These are phyloP conservation scores for Aegilops sharonensis DNA, from an alignment of 176 grass and related monocot genomes.

Conservation along the genomic window DNA sequence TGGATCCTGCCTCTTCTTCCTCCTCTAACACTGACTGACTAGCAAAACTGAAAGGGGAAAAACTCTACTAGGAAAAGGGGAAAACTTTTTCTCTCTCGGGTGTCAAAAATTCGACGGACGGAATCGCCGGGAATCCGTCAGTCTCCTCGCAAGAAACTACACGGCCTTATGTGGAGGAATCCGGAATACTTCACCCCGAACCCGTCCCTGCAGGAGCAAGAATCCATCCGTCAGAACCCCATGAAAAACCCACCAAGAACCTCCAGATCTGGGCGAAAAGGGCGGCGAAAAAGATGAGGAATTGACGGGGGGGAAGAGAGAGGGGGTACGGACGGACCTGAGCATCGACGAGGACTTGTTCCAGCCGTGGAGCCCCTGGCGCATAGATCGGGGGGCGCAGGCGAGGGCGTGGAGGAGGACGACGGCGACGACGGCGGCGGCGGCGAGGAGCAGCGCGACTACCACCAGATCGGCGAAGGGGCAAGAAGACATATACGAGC, in stretches of 20 bases:
- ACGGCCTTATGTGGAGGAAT: conserved; percentile 87
- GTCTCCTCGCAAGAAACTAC: conserved; percentile 52
- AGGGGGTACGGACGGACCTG: conserved; percentile 21
- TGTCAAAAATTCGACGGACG: conserved; percentile 48
- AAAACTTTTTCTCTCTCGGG: conserved; percentile 7
- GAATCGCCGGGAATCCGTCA: conserved; percentile 45
- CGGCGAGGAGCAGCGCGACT: conserved; percentile 30
- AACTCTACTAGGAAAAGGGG: conserved; percentile 32
- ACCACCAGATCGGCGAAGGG: conserved; percentile 63
- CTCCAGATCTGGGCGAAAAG: conserved; percentile 28
- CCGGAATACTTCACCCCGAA: conserved; percentile 94
- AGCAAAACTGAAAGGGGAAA: conserved; percentile 51
- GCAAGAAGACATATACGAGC: conserved; percentile 85
- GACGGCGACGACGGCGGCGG: conserved; percentile 34
- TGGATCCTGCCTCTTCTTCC: not conserved
- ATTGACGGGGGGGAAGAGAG: not conserved
- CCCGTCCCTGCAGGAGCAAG: conserved; percentile 53
- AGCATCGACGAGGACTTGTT: conserved; percentile 83
- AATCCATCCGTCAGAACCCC: conserved; percentile 29
- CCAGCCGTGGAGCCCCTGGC: conserved; percentile 43
- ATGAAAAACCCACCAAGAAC: conserved; percentile 21
- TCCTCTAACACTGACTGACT: not conserved
- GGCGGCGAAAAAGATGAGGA: not conserved
- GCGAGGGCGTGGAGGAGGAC: conserved; percentile 34
- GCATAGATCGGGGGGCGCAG: conserved; percentile 64